Base-by-base conservation (phyloP, 768 basidiomycete species). In the Tephrocybe sp. region DNA sequence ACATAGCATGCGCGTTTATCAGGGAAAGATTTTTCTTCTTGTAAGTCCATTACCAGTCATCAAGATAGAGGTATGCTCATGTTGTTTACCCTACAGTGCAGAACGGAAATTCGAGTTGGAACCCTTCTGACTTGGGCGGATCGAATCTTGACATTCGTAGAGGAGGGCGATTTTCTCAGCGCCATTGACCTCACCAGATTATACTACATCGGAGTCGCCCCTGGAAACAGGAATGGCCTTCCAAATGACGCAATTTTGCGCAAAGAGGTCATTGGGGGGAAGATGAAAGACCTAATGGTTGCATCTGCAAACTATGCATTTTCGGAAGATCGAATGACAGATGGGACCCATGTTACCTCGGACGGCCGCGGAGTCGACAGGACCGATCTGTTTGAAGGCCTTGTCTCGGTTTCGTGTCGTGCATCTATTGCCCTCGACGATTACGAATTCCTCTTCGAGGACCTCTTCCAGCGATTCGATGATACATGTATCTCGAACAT, bases 61-160 rank as follows among this genome's bases (percentile, higher is more conserved):
- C 16, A 18, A 6, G 9, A 45, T 15, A 48, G n/a, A 43, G 46
- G 12, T 15, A 34, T 34, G 13, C 13, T 48, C 39, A 55, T n/a
- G 37, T 56, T 38, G 13, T 38, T 47, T 40, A 53, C 22, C 8
- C 46, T 42, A 18, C 56, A 89, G 91, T 79, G 80, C 40, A 75
- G 76, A 44, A 73, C 83, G 48, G 79, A 80, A 41, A 54, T 97
- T 1, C 76, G 79, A 61, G 92, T 88, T 2, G 97, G 93, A 22
- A 90, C 88, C 2, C 73, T 98, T 18, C 72, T 94, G 24, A 91
- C 92, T 1, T 99, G 97, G 97, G 92, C 95, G 4, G 97, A 99
- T 64, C 83, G 87, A 37, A 85, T 98, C 19, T 72, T 99, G 37
- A 75, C 82, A 0, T 79, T 86, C 39, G 93, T 98, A 22, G 79